Evolutionary conservation across 1,139 yeast genomes (phyloP).

Genomic region (Pichia sp.): DNA sequence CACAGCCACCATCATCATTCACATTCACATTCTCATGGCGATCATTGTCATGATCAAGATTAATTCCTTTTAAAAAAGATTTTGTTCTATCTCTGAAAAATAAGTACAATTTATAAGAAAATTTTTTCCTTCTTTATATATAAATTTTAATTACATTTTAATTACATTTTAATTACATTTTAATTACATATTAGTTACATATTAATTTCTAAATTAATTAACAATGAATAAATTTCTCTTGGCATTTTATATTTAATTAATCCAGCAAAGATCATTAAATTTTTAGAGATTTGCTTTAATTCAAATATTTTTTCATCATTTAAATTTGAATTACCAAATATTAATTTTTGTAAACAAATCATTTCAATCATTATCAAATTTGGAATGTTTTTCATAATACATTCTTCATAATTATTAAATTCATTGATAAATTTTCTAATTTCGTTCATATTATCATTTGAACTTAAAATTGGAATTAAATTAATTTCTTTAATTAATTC

Average conservation of each 20-base stretch:
- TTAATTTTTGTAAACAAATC: conserved; percentile 59
- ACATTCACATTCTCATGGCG: conserved; percentile 10
- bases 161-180: conserved; percentile 25
- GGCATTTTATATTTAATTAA: conserved; percentile 96
- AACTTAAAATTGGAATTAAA: conserved; percentile 56
- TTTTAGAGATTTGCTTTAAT: conserved; percentile 64
- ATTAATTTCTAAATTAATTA: conserved; percentile 65
- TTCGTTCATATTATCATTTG: conserved; percentile 40
- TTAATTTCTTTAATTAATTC: conserved; percentile 45
- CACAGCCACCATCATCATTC: conserved; percentile 12
- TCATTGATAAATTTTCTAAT: conserved; percentile 50
- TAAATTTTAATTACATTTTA: too few relatives aligned
- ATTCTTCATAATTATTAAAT: conserved; percentile 57
- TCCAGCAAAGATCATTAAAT: conserved; percentile 93
- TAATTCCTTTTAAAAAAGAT: neutral
- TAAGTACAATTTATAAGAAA: too few relatives aligned
- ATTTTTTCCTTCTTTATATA: too few relatives aligned
- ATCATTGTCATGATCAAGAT: conserved; percentile 11
- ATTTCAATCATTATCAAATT: conserved; percentile 72
- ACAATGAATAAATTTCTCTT: conserved; percentile 72
- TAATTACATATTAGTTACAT: conserved; percentile 48
- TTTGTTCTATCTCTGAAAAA: too few relatives aligned
- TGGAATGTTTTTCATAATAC: conserved; percentile 75
- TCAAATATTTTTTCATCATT: conserved; percentile 38
- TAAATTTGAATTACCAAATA: conserved; percentile 15